These are phyloP conservation scores for Lyophyllum atratum DNA, from an alignment of 768 basidiomycete genomes.

Conservation along the genomic window DNA sequence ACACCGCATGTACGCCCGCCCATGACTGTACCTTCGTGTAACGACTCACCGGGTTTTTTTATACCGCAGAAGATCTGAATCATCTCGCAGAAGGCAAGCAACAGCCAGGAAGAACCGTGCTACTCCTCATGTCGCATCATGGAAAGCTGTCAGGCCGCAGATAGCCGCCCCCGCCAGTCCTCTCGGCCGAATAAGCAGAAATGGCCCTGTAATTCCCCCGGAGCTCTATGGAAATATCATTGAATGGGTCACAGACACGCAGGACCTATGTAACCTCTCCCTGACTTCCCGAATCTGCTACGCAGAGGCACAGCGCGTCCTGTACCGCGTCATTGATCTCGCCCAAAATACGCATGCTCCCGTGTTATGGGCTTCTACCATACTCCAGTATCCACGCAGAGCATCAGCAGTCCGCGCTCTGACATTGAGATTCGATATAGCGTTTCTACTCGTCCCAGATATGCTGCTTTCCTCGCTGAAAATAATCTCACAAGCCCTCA, in stretches of 20 bases:
- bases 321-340: constrained; percentile 18
- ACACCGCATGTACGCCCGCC: constrained; percentile 4
- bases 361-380: constrained; percentile 20
- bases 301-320: constrained; percentile 18
- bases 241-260: constrained; percentile 15
- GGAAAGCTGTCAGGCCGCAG: neutral
- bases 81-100: neutral
- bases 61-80: neutral
- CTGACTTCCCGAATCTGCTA: constrained; percentile 18
- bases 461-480: constrained; percentile 15
- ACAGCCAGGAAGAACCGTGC: neutral
- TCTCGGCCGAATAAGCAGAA: neutral
- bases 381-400: constrained; percentile 12
- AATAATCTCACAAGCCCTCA: constrained; percentile 18
- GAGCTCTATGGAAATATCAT: constrained; percentile 20
- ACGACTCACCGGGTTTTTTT: neutral
- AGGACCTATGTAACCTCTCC: constrained; percentile 16
- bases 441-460: constrained; percentile 21
- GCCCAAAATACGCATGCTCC: constrained; percentile 14
- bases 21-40: neutral
- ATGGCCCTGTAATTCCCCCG: constrained; percentile 5
- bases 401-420: constrained; percentile 14
- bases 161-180: neutral
- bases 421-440: constrained; percentile 19
- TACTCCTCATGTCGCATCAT: neutral